phyloP scores from a whole-genome alignment of 352 stramenopile species.

The Pythium utonaiense region DNA sequence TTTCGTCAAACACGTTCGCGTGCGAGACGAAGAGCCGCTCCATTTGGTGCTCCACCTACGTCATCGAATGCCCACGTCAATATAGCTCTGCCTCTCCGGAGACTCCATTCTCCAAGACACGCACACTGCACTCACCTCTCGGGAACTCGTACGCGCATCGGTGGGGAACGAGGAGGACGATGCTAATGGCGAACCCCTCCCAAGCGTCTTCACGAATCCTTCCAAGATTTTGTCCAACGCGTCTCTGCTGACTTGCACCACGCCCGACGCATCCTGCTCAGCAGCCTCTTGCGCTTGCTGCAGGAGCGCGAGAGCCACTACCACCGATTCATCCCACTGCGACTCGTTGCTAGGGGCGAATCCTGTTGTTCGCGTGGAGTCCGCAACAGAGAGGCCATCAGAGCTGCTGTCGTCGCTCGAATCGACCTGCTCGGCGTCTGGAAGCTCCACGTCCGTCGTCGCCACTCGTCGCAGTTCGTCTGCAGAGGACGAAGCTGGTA shows the following conservation, averaged over 20 bases:
- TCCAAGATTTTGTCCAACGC: conserved; percentile 59
- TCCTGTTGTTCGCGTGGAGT: too few relatives aligned
- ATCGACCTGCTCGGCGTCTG: conserved; percentile 1
- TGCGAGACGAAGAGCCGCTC: conserved; percentile 73
- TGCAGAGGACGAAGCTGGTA: neutral
- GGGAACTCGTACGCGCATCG: neutral
- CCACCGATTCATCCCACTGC: conserved; percentile 29
- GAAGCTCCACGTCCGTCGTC: neutral
- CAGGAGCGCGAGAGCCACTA: conserved; percentile 54
- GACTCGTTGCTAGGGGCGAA: too few relatives aligned
- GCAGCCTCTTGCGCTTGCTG: conserved; percentile 46
- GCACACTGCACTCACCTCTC: neutral
- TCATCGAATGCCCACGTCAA: neutral
- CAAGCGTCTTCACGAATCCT: conserved; percentile 54
- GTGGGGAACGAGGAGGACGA: neutral
- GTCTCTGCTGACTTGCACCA: conserved; percentile 39
- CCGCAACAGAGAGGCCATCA: neutral
- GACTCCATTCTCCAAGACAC: too few relatives aligned
- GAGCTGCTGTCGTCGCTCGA: neutral
- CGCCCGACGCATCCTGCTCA: conserved; percentile 18
- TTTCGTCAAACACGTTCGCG: conserved; percentile 82
- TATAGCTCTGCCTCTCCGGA: too few relatives aligned
- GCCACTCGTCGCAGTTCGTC: neutral
- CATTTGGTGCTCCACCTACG: conserved; percentile 58
- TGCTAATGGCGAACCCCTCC: conserved; percentile 34